Evolutionary conservation across 164 flowering plant species (phyloP), one percentile per base, ranked within the genome.

Genomic region (Chimonanthus praecox): DNA sequence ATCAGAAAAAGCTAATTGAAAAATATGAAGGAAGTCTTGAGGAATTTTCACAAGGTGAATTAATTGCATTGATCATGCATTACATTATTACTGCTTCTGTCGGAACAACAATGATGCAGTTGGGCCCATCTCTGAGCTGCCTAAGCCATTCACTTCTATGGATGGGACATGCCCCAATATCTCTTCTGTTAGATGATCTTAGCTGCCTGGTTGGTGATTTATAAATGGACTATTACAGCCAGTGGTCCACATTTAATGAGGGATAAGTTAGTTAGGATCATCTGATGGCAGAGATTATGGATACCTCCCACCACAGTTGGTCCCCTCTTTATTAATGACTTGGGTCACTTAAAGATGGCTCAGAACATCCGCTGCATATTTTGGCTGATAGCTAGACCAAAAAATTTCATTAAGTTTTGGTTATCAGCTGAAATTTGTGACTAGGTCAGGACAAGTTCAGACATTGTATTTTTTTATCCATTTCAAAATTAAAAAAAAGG

Each of bases 21-120:
- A 80, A 85, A 68, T 77, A 87, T 84, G 99, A 95, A 80, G 98
- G 91, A 70, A 81, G 92, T 74, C 89, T 95, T 51, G 92, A 91
- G 77, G 88, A 92, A 80, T 93, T 93, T 83, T 86, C 99, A 73
- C 77, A 77, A 90, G 99, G 99, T 92, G 20, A 64, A 69, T 64
- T 76, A 46, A 43, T 63, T 16, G 64, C 33, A 15, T 64, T 1
- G 10, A 65, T 6, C 46, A 44, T 46, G 45, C 13, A 51, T 13
- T 54, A 54, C 4, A 51, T 51, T 51, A 51, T 51, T 51, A 15
- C 9, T 51, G 58, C 3, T 51, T 51, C 58, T 50, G 11, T 50
- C 10, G 11, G 58, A 50, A 11, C 11, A 50, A 6, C 58, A 54
- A 54, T 54, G 60, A 4, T 54, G 60, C 4, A 10, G n/a, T 13